A percentile compares a stretch with the other conserved stretches of the same genome.
Evolutionary conservation across 768 basidiomycete genomes (phyloP).

Genomic region (Rhizopogon vinicolor): DNA sequence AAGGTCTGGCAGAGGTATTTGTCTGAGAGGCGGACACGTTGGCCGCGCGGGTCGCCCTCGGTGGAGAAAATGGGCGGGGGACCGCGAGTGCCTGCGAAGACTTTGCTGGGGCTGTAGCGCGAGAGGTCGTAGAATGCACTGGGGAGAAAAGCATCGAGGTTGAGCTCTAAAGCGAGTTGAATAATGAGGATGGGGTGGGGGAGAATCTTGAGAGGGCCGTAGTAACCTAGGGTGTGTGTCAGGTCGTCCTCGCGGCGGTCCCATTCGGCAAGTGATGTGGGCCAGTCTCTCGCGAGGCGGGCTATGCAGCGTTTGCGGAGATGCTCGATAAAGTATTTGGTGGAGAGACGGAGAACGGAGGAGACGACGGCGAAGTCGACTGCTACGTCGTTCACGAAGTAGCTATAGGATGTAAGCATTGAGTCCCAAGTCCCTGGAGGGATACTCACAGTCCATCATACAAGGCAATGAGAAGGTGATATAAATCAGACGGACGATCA

Average conservation of each 20-base stretch:
- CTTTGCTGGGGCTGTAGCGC: conserved; percentile 68
- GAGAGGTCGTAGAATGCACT: conserved; percentile 73
- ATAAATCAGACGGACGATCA: conserved; percentile 62
- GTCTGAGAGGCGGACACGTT: conserved; percentile 29
- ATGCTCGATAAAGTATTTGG: conserved; percentile 71
- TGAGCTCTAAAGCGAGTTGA: conserved; percentile 63
- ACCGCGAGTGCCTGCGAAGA: conserved; percentile 46
- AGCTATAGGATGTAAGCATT: conserved; percentile 32
- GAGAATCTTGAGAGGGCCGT: conserved; percentile 52
- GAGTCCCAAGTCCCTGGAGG: background rate
- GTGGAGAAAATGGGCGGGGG: conserved; percentile 27
- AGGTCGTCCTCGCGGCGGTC: conserved; percentile 58
- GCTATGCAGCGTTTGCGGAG: conserved; percentile 57
- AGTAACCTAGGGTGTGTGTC: conserved; percentile 46
- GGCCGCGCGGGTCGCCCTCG: conserved; percentile 2
- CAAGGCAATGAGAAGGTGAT: conserved; percentile 60
- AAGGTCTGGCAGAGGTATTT: conserved; percentile 42
- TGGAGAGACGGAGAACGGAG: conserved; percentile 64
- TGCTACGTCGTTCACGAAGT: conserved; percentile 45
- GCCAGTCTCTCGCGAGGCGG: conserved; percentile 63
- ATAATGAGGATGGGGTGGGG: conserved; percentile 70
- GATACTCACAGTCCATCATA: conserved; percentile 73
- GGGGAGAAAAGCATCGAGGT: conserved; percentile 52
- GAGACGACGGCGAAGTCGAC: conserved; percentile 57
- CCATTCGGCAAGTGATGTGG: conserved; percentile 62